A percentile compares a stretch with the other conserved stretches of the same genome.
Evolutionary conservation across 1,284 basidiomycete genomes (phyloP).

Genomic region (Rhodotorula sp.): DNA sequence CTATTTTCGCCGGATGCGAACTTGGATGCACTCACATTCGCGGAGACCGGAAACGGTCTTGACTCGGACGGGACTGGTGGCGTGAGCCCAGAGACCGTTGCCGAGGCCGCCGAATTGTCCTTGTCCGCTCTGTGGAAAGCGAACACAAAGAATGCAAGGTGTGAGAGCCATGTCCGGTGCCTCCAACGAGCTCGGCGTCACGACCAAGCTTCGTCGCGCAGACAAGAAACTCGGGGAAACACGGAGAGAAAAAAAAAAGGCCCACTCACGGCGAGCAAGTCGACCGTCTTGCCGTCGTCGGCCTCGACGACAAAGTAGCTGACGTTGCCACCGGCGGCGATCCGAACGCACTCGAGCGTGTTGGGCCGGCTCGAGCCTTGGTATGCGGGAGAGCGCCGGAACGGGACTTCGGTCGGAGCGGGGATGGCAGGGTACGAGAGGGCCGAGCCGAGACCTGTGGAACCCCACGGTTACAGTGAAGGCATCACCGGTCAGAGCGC

Average conservation of each 20-base stretch:
- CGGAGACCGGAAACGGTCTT: constrained; percentile 78
- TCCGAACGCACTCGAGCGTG: constrained; percentile 61
- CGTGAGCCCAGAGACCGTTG: constrained; percentile 72
- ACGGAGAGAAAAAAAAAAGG: too few species aligned
- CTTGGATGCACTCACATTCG: constrained; percentile 60
- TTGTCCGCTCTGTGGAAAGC: constrained; percentile 68
- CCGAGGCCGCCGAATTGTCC: constrained; percentile 83
- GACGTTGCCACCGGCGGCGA: constrained; percentile 71
- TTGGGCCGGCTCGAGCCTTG: constrained; percentile 56
- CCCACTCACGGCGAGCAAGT: constrained; percentile 35
- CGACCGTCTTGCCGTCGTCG: constrained; percentile 12
- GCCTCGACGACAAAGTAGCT: constrained; percentile 75
- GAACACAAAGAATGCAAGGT: background rate
- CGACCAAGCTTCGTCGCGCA: too few species aligned
- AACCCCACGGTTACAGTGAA: too few species aligned
- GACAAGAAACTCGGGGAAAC: too few species aligned
- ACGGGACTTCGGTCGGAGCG: constrained; percentile 78
- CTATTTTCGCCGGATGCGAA: constrained; percentile 28
- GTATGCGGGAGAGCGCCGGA: constrained; percentile 58
- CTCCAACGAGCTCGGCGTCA: background rate
- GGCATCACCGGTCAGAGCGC: constrained; percentile 61
- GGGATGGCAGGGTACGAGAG: constrained; percentile 69
- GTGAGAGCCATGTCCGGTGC: too few species aligned
- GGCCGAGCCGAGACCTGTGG: constrained; percentile 65
- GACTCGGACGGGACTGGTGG: constrained; percentile 68